Base-by-base conservation (phyloP, 1,139 yeast genomes). In the Candida freyschussii region DNA sequence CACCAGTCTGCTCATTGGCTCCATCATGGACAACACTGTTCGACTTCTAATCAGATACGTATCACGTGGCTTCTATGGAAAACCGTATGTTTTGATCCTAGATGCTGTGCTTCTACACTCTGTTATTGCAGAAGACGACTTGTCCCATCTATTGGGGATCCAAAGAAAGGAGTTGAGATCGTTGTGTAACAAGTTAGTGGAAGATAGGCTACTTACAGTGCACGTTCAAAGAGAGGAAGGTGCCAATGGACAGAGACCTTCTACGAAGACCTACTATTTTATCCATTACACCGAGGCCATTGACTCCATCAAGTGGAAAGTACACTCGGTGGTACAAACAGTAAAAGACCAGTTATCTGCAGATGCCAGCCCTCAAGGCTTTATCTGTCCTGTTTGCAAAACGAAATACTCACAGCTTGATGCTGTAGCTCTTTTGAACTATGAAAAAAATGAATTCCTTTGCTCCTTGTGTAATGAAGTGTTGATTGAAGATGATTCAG, bases 221-320 rank as follows among this genome's bases (percentile, higher is more conserved):
- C 89, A 83, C 47, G 67, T 78, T 21, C 95, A 87, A 56, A 79
- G 85, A 57, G 96, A 86, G 57, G 95, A 83, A 39, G 84, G 80
- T 29, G 69, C 73, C 6, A 82, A 77, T 41, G 44, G 40, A 2
- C 82, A 72, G 45, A 69, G 95, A 41, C 74, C 83, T 35, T 67
- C 70, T 26, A 73, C 84, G 14, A 70, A 89, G 52, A 82, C 93
- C 0, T 91, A 87, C 56, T 91, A 79, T 59, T 91, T 74, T 55
- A 79, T 91, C 37, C 96, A 86, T 52, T 78, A 75, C 54, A 86
- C 96, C 2, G 95, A 87, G 55, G 95, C 97, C 1, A 84, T 93
- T 29, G 98, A 91, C 60, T 78, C 96, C 12, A 78, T 91, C 55
- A 91, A 93, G 59, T 93, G 96, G 97, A 87, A 89, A 55, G 85